Base-by-base conservation (phyloP, 2,329 filamentous ascomycete species). In the Colletotrichum abscissum region DNA sequence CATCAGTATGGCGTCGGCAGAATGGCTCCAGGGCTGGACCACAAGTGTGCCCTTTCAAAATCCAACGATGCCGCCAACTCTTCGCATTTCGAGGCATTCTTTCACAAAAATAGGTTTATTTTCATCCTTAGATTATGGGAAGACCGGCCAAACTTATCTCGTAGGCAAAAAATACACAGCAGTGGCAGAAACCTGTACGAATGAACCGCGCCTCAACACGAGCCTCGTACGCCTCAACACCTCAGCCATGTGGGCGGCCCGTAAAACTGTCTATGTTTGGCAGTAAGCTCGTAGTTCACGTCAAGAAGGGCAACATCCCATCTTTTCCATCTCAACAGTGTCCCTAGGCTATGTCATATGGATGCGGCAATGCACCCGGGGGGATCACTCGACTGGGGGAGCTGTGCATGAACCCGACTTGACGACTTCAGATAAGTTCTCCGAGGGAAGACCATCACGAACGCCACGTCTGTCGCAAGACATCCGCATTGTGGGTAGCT, bases 91-190 rank as follows among this genome's bases (percentile, higher is more conserved):
- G 19, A 49, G 19, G 19, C 42, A n/a, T 19, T n/a, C 19, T 49
- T 4, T 46, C 42, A 19, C 19, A 46, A 9, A 49, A 49, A n/a
- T 7, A n/a, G 42, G 42, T 49, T 49, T n/a, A 4, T 49, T 19
- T 1, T 5, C 6, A 1, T 49, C 2, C 19, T 7, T 2, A 7
- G 4, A 7, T 11, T 7, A 9, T 49, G 1, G 1, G 11, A 4
- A 49, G 42, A n/a, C 1, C 19, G 6, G 42, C 19, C 42, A 9
- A 9, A 4, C 7, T 49, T n/a, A 7, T 7, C 19, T 49, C 19
- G 19, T 16, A n/a, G 42, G 42, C 42, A 30, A 8, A 8, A 2
- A 2, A 30, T 2, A 30, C 30, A 19, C 7, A 49, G 19, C 16
- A 49, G 42, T 49, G 42, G 42, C 42, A 8, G 19, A 49, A 49